phyloP scores from a whole-genome alignment of 306 rosid genomes.

The Fagus sylvatica region DNA sequence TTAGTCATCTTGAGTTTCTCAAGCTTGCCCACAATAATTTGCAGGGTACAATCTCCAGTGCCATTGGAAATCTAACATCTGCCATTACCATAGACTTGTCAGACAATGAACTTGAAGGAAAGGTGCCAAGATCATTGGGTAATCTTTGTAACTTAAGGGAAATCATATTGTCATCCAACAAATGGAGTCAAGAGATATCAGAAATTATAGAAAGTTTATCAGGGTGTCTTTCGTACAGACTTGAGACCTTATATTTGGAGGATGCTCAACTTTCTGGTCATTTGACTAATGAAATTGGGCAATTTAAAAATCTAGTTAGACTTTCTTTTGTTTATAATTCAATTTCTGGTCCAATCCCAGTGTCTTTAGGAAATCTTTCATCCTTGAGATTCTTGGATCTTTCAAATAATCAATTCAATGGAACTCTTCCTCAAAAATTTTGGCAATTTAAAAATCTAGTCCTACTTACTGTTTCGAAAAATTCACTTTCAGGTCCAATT shows the following conservation, averaged over 20 bases:
- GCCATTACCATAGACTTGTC: constrained; percentile 10
- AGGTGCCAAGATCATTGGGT: background rate
- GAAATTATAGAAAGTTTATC: background rate
- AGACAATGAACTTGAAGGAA: constrained; percentile 10
- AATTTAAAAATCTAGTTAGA: background rate
- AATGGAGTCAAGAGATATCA: too few relatives aligned
- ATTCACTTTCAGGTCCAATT: background rate
- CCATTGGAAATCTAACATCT: constrained; percentile 3
- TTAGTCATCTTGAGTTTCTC: constrained; percentile 3
- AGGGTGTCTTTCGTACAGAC: background rate
- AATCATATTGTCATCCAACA: too few relatives aligned
- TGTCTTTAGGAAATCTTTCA: constrained; percentile 10
- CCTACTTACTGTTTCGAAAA: too few relatives aligned
- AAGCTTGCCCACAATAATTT: background rate
- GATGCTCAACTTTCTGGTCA: background rate
- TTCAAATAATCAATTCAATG: constrained; percentile 19
- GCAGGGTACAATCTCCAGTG: constrained; percentile 10
- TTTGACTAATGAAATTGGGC: constrained; percentile 15
- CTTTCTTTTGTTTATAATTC: constrained; percentile 1
- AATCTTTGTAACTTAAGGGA: background rate
- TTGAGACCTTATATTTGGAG: constrained; percentile 6
- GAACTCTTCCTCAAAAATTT: background rate
- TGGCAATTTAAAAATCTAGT: too few relatives aligned
- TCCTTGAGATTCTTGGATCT: background rate
- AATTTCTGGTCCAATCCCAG: background rate